Evolutionary conservation across 2,329 filamentous ascomycete genomes (phyloP), one percentile per base, ranked within the genome.

Genomic region (Colletotrichum abscissum): DNA sequence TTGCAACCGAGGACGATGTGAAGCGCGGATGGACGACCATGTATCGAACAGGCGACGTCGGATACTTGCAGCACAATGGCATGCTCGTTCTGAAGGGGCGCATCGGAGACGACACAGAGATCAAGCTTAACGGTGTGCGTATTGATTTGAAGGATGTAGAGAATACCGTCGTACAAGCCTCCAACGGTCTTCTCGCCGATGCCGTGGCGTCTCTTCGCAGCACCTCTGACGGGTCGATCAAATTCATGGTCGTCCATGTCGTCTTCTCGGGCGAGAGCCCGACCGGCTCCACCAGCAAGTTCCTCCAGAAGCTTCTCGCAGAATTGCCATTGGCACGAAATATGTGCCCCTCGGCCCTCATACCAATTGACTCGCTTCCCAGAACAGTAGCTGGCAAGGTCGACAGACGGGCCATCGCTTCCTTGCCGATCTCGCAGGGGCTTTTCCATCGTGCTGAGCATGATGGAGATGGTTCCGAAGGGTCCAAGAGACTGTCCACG

Each of bases 81-180:
- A 38, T 12, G 0, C 46, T 65, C 28, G 38, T 62, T 6, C 19
- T 83, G 52, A 65, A 80, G 7, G 84, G 84, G 1, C 82, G 86
- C 0, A 81, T 84, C 1, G 78, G 72, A 1, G 84, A 83, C 8
- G 84, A 87, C 63, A 84, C 81, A 0, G 82, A 86, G 60, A 77
- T 88, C 72, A 88, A 89, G 75, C 76, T 88, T 0, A 79, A 81
- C 1, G 86, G 86, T 1, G 63, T 84, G 8, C 81, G 85, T 1
- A 82, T 88, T 22, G 87, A 90, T 12, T 76, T 89, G 0, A 76
- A 78, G 3, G 88, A 89, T 2, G 69, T 81, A 1, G 79, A 79
- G 58, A 70, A 64, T n/a, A 73, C 72, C 5, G 73, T 82, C 2
- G 19, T 81, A 19, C 54, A 73, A 16, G 67, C 75, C 5, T 63